These are phyloP conservation scores for Centella asiatica DNA, from an alignment of 129 eudicot genomes.

Conservation along the genomic window DNA sequence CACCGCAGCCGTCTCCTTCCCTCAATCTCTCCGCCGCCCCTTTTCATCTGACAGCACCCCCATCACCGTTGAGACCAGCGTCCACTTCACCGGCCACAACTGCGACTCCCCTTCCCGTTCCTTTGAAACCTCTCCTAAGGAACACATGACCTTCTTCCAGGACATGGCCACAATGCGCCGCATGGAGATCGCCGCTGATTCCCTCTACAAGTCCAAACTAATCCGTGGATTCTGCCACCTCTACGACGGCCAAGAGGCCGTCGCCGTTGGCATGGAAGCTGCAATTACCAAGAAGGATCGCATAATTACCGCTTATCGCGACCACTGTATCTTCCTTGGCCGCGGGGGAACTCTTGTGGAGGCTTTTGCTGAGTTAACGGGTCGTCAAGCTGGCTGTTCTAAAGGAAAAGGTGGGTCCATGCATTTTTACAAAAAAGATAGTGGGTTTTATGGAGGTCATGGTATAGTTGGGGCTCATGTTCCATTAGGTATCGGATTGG, in stretches of 20 bases:
- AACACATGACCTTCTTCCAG: conserved; percentile 70
- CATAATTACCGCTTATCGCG: conserved; percentile 85
- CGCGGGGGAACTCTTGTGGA: conserved; percentile 76
- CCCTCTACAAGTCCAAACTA: conserved; percentile 80
- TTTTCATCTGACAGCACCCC: conserved; percentile 37
- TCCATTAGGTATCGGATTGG: conserved; percentile 86
- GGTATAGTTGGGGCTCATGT: conserved; percentile 99
- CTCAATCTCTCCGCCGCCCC: conserved; percentile 17
- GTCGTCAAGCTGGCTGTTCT: conserved; percentile 78
- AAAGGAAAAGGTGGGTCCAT: conserved; percentile 95
- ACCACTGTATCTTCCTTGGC: conserved; percentile 67
- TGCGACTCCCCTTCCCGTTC: conserved; percentile 85
- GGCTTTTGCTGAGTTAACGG: conserved; percentile 82
- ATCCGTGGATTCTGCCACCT: conserved; percentile 96
- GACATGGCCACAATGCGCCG: conserved; percentile 95
- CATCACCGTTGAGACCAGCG: conserved; percentile 74
- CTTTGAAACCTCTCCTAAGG: conserved; percentile 55
- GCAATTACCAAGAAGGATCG: conserved; percentile 79
- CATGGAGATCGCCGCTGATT: conserved; percentile 97
- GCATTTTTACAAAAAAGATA: conserved; percentile 87
- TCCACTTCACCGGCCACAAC: conserved; percentile 78
- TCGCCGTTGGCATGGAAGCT: conserved; percentile 89
- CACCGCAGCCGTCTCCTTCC: conserved; percentile 15
- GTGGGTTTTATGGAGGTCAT: conserved; percentile 88
- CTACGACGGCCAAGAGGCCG: conserved; percentile 98